A percentile compares a stretch with the other conserved stretches of the same genome.
phyloP scores from a whole-genome alignment of 192 early-diverging fungal genomes.

The Gigaspora rosea region DNA sequence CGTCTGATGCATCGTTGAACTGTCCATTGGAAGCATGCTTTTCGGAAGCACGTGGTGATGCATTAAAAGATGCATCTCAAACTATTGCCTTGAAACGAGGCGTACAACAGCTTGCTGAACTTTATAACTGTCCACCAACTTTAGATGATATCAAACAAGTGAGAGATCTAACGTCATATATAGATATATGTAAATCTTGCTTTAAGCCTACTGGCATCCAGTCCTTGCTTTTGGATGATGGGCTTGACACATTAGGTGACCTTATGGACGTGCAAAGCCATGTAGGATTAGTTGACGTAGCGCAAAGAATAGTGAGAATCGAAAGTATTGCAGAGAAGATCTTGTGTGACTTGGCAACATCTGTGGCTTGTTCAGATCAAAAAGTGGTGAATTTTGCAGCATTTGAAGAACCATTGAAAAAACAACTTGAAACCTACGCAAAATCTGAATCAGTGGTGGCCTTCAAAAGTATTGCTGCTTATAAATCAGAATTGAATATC shows the following conservation, averaged over 20 bases:
- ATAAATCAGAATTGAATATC: slow-evolving; percentile 22
- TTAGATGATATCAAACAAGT: neutral
- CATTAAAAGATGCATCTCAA: slow-evolving; percentile 2
- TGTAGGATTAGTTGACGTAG: neutral
- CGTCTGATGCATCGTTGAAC: neutral
- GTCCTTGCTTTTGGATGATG: slow-evolving; percentile 23
- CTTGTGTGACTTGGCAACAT: neutral
- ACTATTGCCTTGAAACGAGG: slow-evolving; percentile 9
- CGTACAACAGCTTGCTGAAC: slow-evolving; percentile 11
- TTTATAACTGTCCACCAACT: neutral
- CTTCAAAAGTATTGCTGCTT: slow-evolving; percentile 26
- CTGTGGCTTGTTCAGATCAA: neutral
- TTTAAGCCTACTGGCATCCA: slow-evolving; percentile 18
- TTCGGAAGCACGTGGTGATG: slow-evolving; percentile 4
- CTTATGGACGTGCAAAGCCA: slow-evolving; percentile 4
- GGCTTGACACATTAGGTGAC: slow-evolving; percentile 1
- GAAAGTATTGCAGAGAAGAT: slow-evolving; percentile 18
- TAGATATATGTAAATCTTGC: slow-evolving; percentile 7
- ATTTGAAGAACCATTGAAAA: neutral
- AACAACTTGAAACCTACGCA: slow-evolving; percentile 1
- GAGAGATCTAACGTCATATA: neutral
- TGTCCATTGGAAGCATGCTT: slow-evolving; percentile 7
- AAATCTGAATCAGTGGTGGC: slow-evolving; percentile 18
- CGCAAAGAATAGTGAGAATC: slow-evolving; percentile 17
- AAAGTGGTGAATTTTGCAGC: neutral